Base-by-base conservation (phyloP, 257 asterid genomes). In the Primulina huaijiensis region DNA sequence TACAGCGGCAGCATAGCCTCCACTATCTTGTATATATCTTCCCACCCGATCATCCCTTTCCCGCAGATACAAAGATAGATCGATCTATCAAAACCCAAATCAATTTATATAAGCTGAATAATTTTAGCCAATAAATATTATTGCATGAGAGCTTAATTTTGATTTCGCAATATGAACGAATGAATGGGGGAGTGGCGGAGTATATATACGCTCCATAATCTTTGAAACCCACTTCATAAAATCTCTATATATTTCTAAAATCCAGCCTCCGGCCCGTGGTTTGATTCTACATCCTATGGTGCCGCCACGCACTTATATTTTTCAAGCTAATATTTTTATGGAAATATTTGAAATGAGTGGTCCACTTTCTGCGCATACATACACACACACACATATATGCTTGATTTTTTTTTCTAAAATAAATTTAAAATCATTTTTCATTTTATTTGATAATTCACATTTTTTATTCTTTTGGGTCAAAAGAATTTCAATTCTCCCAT, bases 11-110 rank as follows among this genome's bases (percentile, higher is more conserved):
- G 50, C 87, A 84, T 83, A 38, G 87, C 83, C 31, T 53, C 74
- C 67, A 87, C 80, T 55, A 91, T 90, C 70, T 86, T 86, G 77
- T 89, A 86, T 1, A 84, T 62, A 31, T 89, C 91, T 7, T 29
- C 82, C 79, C 75, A 76, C 7, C 56, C 78, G 38, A 89, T 84
- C 93, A 89, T 91, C 2, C 4, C 33, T 33, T 34, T 14, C 20
- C 57, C 3, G 19, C 16, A 12, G 19, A 43, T 43, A 6, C 53
- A 4, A 43, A 34, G 9, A 34, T 34, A 8, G 38, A 34, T 34
- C 6, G 5, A 31, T 3, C 50, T 6, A 40, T 10, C 5, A 40
- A 40, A 40, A 40, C 16, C 14, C 50, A 40, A 40, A 40, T 40
- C 50, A 40, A 40, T 35, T 35, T 35, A 35, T 35, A 1, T 35